Evolutionary conservation across 2,329 filamentous ascomycete species (phyloP), one percentile per base, ranked within the genome.

Genomic region (Cladosporium sp.): DNA sequence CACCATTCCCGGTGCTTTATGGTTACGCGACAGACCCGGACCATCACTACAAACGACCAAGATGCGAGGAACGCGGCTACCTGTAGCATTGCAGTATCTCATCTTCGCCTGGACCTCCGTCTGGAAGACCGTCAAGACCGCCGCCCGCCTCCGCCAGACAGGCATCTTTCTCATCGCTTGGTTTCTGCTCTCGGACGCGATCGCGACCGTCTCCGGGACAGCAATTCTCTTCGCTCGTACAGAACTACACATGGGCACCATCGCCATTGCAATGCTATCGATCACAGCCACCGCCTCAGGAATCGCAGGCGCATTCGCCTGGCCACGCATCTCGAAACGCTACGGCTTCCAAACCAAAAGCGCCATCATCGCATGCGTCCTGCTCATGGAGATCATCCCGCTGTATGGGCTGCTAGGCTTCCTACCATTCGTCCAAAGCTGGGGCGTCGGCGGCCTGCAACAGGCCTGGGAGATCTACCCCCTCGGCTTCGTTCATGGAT

Each of bases 161-260:
- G 73, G 85, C 43, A 72, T 89, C 4, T 92, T 91, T 65, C 78
- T 96, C 9, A 78, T 79, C 3, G 87, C 87, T 5, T 97, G 92
- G 92, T 95, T 97, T 65, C 77, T 96, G 11, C 78, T 96, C 2
- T 95, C 89, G 2, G 92, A 97, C 64, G 89, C 89, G 19, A 87
- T 96, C 55, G 92, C 92, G 2, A 96, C 92, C 0, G 90, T 95
- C 1, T 92, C 88, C 19, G 91, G 89, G n/a, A 95, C 91, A 0
- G 91, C 92, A 1, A 89, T 96, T 28, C 76, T 97, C 9, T 96
- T 95, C 66, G 92, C 90, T 18, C 95, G 95, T 70, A 96, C 90
- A 0, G 82, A 91, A 65, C 76, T 97, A 11, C 81, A 88, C 60
- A 95, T 97, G 89, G 80, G 84, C 58, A 86, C 90, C 0, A 90